Base-by-base conservation (phyloP, 495 filamentous ascomycete genomes). In the Massariosphaeria phaeospora region DNA sequence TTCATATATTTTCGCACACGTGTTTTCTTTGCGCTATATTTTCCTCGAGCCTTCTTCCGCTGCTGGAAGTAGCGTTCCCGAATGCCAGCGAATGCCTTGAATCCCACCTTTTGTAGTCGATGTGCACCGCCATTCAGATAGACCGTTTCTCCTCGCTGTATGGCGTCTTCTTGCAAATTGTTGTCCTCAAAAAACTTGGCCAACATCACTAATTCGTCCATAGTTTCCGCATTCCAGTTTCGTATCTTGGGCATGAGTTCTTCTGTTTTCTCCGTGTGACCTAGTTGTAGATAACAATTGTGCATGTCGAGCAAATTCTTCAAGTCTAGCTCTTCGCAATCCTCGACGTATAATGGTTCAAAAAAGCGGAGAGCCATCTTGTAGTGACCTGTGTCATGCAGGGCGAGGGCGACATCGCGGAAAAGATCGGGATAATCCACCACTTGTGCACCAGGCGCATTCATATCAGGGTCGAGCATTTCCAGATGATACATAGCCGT, bases 131-230 rank as follows among this genome's bases (percentile, higher is more conserved):
- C 35, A 27, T 53, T 55, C 23, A 15, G 25, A 24, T 45, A 61
- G 3, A 43, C 51, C 2, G 20, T 13, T 15, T 61, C 57, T 12
- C 27, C 57, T 27, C 50, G 21, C 13, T 27, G 2, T 20, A 17
- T 24, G 7, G 89, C 90, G 58, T 90, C 78, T 50, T 86, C 81
- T 17, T 76, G 77, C 70, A 83, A 79, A 40, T 79, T 77, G 23
- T 80, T 75, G 17, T 76, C 77, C 64, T 93, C 86, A 64, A 89
- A 94, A 64, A 95, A 79, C 58, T 83, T 86, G 8, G 85, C 88
- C 13, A 96, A 73, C 55, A 84, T 75, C 12, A 86, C 80, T 39
- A 88, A 83, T 12, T 84, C 84, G 45, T 89, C 82, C 42, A 86
- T 78, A 53, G 86, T 79, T 38, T 75, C 71, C 11, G 79, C 59